phyloP scores from a whole-genome alignment of 768 basidiomycete genomes.

The Calocybe gangraenosa region DNA sequence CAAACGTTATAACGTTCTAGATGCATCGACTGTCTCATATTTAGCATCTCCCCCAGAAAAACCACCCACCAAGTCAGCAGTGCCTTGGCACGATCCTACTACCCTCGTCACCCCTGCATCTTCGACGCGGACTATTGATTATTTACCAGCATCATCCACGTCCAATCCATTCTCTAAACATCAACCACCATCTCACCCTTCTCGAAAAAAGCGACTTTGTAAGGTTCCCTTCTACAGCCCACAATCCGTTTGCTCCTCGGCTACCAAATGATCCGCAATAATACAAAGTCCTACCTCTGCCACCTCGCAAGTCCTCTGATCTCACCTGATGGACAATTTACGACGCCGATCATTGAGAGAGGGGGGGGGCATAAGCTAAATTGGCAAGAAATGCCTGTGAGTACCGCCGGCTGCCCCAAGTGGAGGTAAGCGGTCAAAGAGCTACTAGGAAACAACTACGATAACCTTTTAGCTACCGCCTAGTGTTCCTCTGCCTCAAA shows the following conservation, averaged over 20 bases:
- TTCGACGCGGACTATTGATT: not conserved
- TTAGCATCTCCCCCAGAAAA: not conserved
- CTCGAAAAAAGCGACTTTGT: slow-evolving; percentile 8
- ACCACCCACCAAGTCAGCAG: no score
- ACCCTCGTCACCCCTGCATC: slow-evolving; percentile 9
- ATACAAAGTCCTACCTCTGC: slow-evolving; percentile 42
- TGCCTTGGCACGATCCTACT: not conserved
- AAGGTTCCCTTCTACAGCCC: slow-evolving; percentile 20
- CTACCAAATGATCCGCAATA: slow-evolving; percentile 13
- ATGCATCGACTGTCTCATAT: not conserved
- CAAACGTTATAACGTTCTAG: no score
- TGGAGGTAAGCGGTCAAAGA: no score
- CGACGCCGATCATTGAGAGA: no score
- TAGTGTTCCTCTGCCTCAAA: no score
- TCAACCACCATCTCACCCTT: slow-evolving; percentile 14
- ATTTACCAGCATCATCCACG: not conserved
- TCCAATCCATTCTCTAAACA: slow-evolving; percentile 6
- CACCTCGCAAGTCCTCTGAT: slow-evolving; percentile 42
- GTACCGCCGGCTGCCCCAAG: no score
- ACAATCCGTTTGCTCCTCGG: slow-evolving; percentile 37
- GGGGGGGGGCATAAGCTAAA: no score
- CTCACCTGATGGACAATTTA: no score
- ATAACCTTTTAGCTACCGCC: no score
- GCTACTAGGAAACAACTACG: no score
- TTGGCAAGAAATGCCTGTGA: no score